Conservation (phyloP, 495 filamentous ascomycete species). For the Geoglossum glabrum region DNA sequence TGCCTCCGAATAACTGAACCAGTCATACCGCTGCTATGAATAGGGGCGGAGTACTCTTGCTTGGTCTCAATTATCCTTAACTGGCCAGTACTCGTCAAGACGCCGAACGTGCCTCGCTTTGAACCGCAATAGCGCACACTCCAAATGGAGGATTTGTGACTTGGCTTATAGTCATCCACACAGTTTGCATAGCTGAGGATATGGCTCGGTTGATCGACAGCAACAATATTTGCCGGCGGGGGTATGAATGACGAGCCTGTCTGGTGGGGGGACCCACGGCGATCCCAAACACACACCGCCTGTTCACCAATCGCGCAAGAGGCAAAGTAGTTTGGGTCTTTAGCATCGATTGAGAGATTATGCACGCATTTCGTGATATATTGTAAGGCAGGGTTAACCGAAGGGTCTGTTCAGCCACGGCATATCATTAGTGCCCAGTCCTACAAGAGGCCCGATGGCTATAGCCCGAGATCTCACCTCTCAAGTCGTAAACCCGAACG, state of each 20-base stretch:
- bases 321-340: constrained; percentile 86
- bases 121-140: constrained; percentile 64
- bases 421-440: constrained; percentile 9
- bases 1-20: constrained; percentile 6
- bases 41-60: constrained; percentile 4
- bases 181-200: constrained; percentile 25
- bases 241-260: constrained; percentile 22
- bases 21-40: neutral
- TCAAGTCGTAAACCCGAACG: constrained; percentile 72
- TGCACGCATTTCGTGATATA: constrained; percentile 73
- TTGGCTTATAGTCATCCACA: neutral
- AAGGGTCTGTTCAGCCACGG: constrained; percentile 21
- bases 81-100: constrained; percentile 60
- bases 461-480: constrained; percentile 34
- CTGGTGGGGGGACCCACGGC: constrained; percentile 39
- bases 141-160: constrained; percentile 37
- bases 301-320: constrained; percentile 54
- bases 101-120: constrained; percentile 49
- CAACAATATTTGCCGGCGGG: constrained; percentile 14
- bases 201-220: constrained; percentile 22
- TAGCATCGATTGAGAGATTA: constrained; percentile 73
- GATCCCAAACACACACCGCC: constrained; percentile 74
- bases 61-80: constrained; percentile 32
- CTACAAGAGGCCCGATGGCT: constrained; percentile 16
- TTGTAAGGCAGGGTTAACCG: constrained; percentile 33